These are phyloP conservation scores for Coemansia sp. DNA, from an alignment of 192 early-diverging fungal genomes.

Conservation along the genomic window DNA sequence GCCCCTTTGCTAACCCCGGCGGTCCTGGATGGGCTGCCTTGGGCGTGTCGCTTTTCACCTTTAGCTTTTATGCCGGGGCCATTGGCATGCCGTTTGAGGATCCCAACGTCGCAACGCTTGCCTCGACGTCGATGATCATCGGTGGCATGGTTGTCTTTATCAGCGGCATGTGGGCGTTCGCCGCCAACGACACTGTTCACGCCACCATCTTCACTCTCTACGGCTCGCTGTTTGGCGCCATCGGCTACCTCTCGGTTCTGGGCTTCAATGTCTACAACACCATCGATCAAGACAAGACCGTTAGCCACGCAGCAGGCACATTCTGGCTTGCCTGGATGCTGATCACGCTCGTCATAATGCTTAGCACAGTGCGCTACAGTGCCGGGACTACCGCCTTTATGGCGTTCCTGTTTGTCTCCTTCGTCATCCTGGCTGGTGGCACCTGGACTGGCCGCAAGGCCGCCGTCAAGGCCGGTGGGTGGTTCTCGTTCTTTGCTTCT, in stretches of 20 bases:
- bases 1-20: conserved; percentile 45
- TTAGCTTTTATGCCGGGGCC: conserved; percentile 50
- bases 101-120: conserved; percentile 44
- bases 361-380: conserved; percentile 60
- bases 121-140: conserved; percentile 45
- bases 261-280: conserved; percentile 57
- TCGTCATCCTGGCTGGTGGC: conserved; percentile 60
- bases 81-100: conserved; percentile 51
- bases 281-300: conserved; percentile 50
- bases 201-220: conserved; percentile 75
- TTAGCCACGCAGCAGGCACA: conserved; percentile 57
- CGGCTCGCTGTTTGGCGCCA: conserved; percentile 64
- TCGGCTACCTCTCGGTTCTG: conserved; percentile 44
- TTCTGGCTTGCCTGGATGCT: conserved; percentile 68
- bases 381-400: conserved; percentile 58
- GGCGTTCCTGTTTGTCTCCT: conserved; percentile 60
- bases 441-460: conserved; percentile 54
- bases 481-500: conserved; percentile 71
- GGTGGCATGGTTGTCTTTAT: conserved; percentile 50
- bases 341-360: conserved; percentile 63
- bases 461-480: conserved; percentile 63
- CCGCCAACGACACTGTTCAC: conserved; percentile 76
- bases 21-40: conserved; percentile 49
- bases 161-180: conserved; percentile 69
- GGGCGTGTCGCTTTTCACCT: conserved; percentile 45